Conservation (phyloP, 2,329 filamentous ascomycete genomes). For the Colletotrichum cereale region DNA sequence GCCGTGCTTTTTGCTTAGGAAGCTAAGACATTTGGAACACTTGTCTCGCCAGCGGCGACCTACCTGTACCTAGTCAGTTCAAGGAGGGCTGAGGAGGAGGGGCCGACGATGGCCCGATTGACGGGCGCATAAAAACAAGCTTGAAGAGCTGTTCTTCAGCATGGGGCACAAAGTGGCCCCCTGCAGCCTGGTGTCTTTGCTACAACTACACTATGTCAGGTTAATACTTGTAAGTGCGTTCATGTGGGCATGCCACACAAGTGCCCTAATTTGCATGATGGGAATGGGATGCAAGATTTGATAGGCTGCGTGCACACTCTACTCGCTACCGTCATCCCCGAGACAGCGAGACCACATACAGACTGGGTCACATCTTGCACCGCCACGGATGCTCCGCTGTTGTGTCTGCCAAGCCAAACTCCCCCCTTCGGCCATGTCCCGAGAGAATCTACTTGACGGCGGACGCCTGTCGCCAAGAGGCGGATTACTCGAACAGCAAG, state of each 20-base stretch:
- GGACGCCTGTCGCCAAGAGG: background rate
- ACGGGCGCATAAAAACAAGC: slow-evolving; percentile 30
- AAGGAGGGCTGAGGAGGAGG: background rate
- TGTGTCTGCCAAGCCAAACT: background rate
- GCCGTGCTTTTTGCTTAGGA: background rate
- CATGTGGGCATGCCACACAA: background rate
- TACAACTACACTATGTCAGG: background rate
- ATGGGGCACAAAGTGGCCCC: background rate
- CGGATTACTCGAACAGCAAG: no score
- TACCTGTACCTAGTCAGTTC: no score
- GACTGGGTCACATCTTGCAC: slow-evolving; percentile 7
- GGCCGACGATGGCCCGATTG: slow-evolving; percentile 12
- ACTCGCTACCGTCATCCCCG: slow-evolving; percentile 3
- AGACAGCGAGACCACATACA: background rate
- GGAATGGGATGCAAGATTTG: no score
- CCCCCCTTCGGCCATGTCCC: no score
- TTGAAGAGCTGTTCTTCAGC: background rate
- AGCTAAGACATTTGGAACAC: background rate
- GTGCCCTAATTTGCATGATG: background rate
- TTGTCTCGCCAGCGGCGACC: background rate
- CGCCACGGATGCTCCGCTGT: background rate
- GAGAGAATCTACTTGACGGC: background rate
- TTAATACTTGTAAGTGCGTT: background rate
- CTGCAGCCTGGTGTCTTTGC: background rate
- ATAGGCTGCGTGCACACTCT: background rate